Evolutionary conservation across 2,329 filamentous ascomycete genomes (phyloP).

Genomic region (Achaetomium macrosporum): DNA sequence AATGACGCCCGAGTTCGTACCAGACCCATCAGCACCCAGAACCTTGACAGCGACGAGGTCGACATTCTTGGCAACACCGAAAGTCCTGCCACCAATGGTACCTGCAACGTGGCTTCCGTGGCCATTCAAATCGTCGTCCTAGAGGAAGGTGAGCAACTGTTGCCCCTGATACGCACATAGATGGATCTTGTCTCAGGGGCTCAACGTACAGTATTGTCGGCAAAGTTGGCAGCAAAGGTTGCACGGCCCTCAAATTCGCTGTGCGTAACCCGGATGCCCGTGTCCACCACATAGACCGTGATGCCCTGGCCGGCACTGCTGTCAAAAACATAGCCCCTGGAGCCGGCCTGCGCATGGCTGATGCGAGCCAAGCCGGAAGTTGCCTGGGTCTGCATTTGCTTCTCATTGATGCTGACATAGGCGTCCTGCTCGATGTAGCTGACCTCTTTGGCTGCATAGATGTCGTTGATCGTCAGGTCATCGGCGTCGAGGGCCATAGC

Average conservation of each 20-base stretch:
- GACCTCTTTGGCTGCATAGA: constrained; percentile 41
- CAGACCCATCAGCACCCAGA: constrained; percentile 44
- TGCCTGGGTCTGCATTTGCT: constrained; percentile 48
- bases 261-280: constrained; percentile 54
- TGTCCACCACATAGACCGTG: constrained; percentile 60
- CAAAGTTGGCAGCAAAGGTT: constrained; percentile 46
- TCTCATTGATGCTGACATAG: constrained; percentile 37
- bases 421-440: constrained; percentile 43
- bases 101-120: constrained; percentile 61
- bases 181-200: background rate
- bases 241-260: constrained; percentile 52
- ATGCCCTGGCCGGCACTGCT: constrained; percentile 47
- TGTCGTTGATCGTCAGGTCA: constrained; percentile 33
- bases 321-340: constrained; percentile 46
- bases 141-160: background rate
- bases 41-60: constrained; percentile 56
- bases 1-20: constrained; percentile 48
- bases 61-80: constrained; percentile 56
- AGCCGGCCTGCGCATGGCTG: constrained; percentile 37
- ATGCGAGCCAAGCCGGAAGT: constrained; percentile 49
- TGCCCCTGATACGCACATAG: background rate
- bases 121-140: constrained; percentile 52
- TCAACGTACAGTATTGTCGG: constrained; percentile 39
- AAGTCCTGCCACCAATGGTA: constrained; percentile 54
- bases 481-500: constrained; percentile 41